phyloP scores from a whole-genome alignment of 192 early-diverging fungal species.

The Podila epigama region DNA sequence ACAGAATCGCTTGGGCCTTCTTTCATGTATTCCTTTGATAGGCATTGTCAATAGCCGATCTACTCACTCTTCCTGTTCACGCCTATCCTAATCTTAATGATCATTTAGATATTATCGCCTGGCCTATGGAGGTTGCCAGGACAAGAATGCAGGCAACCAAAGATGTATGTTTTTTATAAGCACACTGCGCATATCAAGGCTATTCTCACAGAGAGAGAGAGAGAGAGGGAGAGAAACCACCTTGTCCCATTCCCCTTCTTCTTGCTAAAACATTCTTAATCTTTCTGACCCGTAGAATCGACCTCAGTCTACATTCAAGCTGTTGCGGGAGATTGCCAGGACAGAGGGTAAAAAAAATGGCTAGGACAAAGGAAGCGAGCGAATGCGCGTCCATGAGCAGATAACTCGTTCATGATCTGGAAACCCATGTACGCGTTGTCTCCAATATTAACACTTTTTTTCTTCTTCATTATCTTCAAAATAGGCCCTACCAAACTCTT shows the following conservation, averaged over 20 bases:
- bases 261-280: not conserved
- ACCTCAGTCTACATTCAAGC: constrained; percentile 39
- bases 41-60: not conserved
- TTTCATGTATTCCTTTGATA: not conserved
- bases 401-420: not conserved
- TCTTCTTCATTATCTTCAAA: not conserved
- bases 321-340: constrained; percentile 43
- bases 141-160: constrained; percentile 49
- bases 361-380: not conserved
- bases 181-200: not conserved
- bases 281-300: constrained; percentile 13
- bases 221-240: too few species aligned
- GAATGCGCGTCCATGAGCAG: not conserved
- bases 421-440: too few species aligned
- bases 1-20: constrained; percentile 1
- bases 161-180: constrained; percentile 18
- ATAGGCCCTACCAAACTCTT: constrained; percentile 44
- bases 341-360: constrained; percentile 24
- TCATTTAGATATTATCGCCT: constrained; percentile 32
- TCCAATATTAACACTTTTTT: not conserved
- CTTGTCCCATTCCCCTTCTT: too few species aligned
- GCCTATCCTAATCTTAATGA: not conserved
- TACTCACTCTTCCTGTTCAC: not conserved
- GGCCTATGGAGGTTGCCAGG: constrained; percentile 47
- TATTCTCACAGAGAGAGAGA: too few species aligned